phyloP scores from a whole-genome alignment of 1,139 yeast species.

The Suhomyces ambrosiae region DNA sequence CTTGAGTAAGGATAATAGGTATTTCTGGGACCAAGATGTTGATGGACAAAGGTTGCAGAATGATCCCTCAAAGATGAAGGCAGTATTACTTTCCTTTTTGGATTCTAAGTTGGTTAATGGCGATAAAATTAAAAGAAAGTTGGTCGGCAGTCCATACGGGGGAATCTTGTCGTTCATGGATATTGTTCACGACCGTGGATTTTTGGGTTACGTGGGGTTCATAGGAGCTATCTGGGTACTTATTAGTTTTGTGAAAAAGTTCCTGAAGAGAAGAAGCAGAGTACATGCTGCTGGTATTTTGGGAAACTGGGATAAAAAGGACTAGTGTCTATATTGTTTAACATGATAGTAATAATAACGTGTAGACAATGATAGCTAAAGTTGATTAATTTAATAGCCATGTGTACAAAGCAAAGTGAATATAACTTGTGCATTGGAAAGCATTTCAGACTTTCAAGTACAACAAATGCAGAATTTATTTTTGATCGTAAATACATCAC shows the following conservation, averaged over 20 bases:
- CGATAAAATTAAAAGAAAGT: slow-evolving; percentile 20
- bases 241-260: background rate
- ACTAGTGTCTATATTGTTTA: slow-evolving; percentile 11
- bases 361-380: too few species aligned
- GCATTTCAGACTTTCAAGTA: too few species aligned
- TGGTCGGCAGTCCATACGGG: slow-evolving; percentile 51
- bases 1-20: slow-evolving; percentile 32
- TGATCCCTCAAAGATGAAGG: slow-evolving; percentile 32
- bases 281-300: slow-evolving; percentile 25
- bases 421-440: too few species aligned
- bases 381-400: too few species aligned
- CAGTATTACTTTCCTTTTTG: slow-evolving; percentile 35
- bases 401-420: too few species aligned
- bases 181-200: slow-evolving; percentile 44
- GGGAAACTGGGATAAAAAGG: slow-evolving; percentile 26
- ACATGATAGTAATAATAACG: too few species aligned
- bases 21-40: slow-evolving; percentile 36
- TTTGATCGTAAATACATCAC: too few species aligned
- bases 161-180: slow-evolving; percentile 44
- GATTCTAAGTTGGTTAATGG: slow-evolving; percentile 27
- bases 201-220: slow-evolving; percentile 43
- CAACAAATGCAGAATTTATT: too few species aligned
- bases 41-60: slow-evolving; percentile 32
- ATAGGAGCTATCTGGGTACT: slow-evolving; percentile 14
- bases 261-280: slow-evolving; percentile 5